phyloP scores from a whole-genome alignment of 148 eudicot genomes.

The Cornus controversa region DNA sequence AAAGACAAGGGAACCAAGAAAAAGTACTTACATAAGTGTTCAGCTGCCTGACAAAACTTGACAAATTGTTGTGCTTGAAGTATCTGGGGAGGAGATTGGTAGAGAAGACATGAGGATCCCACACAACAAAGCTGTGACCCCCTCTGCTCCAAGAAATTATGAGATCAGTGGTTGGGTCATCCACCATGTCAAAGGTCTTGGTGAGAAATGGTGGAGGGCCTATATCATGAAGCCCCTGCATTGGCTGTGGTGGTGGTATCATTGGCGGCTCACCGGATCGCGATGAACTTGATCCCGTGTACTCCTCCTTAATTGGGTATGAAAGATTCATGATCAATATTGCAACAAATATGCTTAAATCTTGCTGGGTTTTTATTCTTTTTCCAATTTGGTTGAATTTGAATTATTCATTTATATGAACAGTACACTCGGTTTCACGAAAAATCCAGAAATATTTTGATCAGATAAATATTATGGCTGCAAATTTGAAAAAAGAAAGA shows the following conservation, averaged over 20 bases:
- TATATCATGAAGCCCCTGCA: slow-evolving; percentile 72
- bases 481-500: background rate
- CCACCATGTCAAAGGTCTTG: slow-evolving; percentile 89
- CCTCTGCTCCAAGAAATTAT: slow-evolving; percentile 81
- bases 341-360: background rate
- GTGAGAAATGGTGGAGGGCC: slow-evolving; percentile 89
- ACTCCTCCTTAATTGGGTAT: slow-evolving; percentile 66
- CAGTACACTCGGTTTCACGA: background rate
- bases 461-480: background rate
- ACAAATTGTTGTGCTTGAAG: slow-evolving; percentile 90
- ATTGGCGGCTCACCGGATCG: slow-evolving; percentile 20
- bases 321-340: slow-evolving; percentile 43
- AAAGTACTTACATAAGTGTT: slow-evolving; percentile 81
- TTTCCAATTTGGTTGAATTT: background rate
- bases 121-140: slow-evolving; percentile 85
- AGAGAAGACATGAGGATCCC: slow-evolving; percentile 85
- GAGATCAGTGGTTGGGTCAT: slow-evolving; percentile 49
- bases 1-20: background rate
- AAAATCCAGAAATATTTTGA: background rate
- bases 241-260: slow-evolving; percentile 57
- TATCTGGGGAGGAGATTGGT: slow-evolving; percentile 61
- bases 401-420: too few relatives aligned
- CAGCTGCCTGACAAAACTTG: slow-evolving; percentile 94
- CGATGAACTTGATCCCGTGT: slow-evolving; percentile 35
- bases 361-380: background rate